A percentile compares a stretch with the other conserved stretches of the same genome.
These are phyloP conservation scores for Eucalyptus urophylla DNA, from an alignment of 345 rosid genomes.

Conservation along the genomic window DNA sequence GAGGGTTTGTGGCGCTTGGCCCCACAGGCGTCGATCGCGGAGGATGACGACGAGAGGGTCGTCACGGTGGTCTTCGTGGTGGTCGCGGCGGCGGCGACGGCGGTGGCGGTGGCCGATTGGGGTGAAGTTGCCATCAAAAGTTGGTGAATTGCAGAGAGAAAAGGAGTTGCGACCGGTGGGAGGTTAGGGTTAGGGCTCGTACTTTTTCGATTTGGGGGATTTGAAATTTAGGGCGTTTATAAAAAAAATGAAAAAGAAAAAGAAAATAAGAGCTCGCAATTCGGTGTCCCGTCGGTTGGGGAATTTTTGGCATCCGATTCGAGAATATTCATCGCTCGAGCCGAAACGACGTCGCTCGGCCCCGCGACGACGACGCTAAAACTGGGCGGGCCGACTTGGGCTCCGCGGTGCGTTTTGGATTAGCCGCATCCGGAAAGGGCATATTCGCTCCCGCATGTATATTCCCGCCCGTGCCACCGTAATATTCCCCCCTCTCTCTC, in stretches of 20 bases:
- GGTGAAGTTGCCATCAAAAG: conserved; percentile 3
- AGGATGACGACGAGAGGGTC: neutral
- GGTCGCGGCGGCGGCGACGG: neutral
- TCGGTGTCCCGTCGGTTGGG: neutral
- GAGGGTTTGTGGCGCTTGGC: neutral
- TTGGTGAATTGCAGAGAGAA: neutral
- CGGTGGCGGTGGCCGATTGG: neutral
- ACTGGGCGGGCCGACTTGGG: neutral
- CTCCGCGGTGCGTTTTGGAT: neutral
- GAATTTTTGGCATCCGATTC: neutral
- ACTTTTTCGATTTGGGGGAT: neutral
- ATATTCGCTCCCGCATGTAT: neutral
- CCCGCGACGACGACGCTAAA: accelerated
- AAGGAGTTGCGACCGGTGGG: neutral
- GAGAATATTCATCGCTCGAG: neutral
- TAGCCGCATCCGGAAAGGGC: neutral
- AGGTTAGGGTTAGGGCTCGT: neutral
- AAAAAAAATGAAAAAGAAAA: neutral
- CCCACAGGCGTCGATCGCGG: neutral
- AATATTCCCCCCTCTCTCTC: neutral
- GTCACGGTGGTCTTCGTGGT: conserved; percentile 1
- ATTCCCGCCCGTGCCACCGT: neutral
- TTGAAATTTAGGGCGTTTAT: neutral
- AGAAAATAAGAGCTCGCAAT: neutral
- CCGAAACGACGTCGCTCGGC: neutral